Conservation (phyloP, 768 basidiomycete genomes). For the Leccinum subgranulosum region DNA sequence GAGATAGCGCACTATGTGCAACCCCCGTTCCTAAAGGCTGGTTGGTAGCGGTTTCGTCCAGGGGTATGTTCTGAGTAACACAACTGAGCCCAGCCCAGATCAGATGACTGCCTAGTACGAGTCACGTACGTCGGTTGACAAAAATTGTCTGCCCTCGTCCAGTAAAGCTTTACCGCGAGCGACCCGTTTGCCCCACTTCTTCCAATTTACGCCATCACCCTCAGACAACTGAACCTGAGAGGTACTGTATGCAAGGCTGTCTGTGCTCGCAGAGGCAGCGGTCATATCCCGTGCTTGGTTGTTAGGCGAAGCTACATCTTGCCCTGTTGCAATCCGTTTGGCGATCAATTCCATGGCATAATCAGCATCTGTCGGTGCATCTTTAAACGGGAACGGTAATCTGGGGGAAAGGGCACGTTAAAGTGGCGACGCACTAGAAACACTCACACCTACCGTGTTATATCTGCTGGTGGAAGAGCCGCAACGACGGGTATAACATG, state of each 20-base stretch:
- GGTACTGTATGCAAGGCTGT: neutral
- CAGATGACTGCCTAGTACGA: conserved; percentile 10
- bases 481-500: conserved; percentile 56
- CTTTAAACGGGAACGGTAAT: conserved; percentile 43
- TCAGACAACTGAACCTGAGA: conserved; percentile 2
- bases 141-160: conserved; percentile 40
- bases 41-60: neutral
- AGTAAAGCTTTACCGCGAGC: conserved; percentile 44
- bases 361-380: conserved; percentile 65
- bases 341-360: conserved; percentile 71
- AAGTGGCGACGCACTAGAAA: neutral
- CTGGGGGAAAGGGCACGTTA: conserved; percentile 28
- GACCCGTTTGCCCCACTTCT: conserved; percentile 52
- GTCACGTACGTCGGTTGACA: conserved; percentile 35
- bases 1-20: conserved; percentile 33
- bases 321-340: conserved; percentile 52
- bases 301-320: conserved; percentile 34
- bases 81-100: neutral
- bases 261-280: conserved; percentile 13
- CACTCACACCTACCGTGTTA: conserved; percentile 38
- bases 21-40: conserved; percentile 16
- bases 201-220: conserved; percentile 43
- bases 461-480: conserved; percentile 45
- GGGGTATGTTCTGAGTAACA: neutral
- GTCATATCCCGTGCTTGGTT: conserved; percentile 17